Evolutionary conservation across 225 moss, liverwort and hornwort genomes (phyloP), one percentile per base, ranked within the genome.

Genomic region (Thuidium tamariscinum): DNA sequence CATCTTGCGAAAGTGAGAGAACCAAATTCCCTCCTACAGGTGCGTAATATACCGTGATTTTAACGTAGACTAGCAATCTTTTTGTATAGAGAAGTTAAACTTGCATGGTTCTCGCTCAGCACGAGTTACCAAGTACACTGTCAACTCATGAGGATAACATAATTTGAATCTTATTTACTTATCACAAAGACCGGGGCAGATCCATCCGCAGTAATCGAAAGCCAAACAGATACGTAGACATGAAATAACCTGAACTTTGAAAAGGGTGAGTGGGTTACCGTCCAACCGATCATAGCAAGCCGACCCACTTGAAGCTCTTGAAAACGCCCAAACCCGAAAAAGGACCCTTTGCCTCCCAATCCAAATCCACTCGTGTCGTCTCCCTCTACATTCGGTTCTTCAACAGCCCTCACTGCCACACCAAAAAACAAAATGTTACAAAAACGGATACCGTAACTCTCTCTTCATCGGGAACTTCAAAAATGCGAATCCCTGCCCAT

Each of bases 291-390:
- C 94, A 94, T 94, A 16, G 94, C 94, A 84, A 94, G 91, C 7
- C 94, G 93, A 65, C 94, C 94, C 80, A 94, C 94, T 91, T 94
- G 91, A 81, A 91, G 94, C 89, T 94, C 94, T 88, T 94, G 94
- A 36, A 85, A 90, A 32, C 93, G 85, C 42, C 94, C 94, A 79
- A 94, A 94, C 37, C 94, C 94, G 78, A 94, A 94, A 57, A 91
- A 94, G 44, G 94, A 81, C 1, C 90, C 93, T 74, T 90, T 93
- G 64, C 94, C 94, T 71, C 94, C 94, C 73, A 94, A 89, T 5
- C 94, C 94, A 71, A 84, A 93, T 34, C 90, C 90, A 39, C 82
- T 82, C 54, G 16, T 39, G 32, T 88, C 76, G n/a, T 89, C 92
- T 48, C 89, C 90, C 49, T 86, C 88, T 57, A 34, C 79, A 37